Base-by-base conservation (phyloP, 2,329 filamentous ascomycete genomes). In the Beauveria sp. region DNA sequence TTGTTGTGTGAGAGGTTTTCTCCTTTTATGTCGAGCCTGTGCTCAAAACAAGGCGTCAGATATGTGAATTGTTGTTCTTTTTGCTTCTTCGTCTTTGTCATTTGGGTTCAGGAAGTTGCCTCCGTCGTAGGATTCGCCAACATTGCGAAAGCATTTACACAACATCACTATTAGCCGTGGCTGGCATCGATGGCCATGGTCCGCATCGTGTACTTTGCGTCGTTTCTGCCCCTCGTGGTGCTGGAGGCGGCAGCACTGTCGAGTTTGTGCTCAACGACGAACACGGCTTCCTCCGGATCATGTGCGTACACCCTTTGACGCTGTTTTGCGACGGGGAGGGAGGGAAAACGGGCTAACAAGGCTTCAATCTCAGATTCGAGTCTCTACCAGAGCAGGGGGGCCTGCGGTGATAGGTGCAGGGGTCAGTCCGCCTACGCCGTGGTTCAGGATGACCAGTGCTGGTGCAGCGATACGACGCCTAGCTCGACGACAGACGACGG, bases 381-480 rank as follows among this genome's bases (percentile, higher is more conserved):
- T 38, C 14, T 51, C 28, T 59, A 43, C 22, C 45, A 50, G 22
- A 50, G n/a, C 12, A 22, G 20, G 43, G 40, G 31, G 24, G 46
- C 46, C 3, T 59, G 56, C 38, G 40, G 34, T 6, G 46, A 59
- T 18, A 24, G 22, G 10, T 59, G 56, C 46, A 42, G 22, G 9
- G 56, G 56, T 18, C 45, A 51, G 31, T 28, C 56, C 1, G 56
- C 56, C 9, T 59, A 59, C 31, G 56, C 56, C 22, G 56, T 59
- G 45, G 46, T 59, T 3, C 56, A 59, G n/a, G 12, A 42, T 26
- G 18, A 59, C 31, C 12, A 59, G 34, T 59, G 56, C 46, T 59
- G 56, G 56, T 59, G 56, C 56, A 59, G 45, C 46, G 31, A 59
- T 46, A 31, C 22, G 34, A 31, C 56, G 34, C 56, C 56, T 3